A percentile compares a stretch with the other conserved stretches of the same genome.
Conservation (phyloP, 139 green algal species). For the Microglena sp. region DNA sequence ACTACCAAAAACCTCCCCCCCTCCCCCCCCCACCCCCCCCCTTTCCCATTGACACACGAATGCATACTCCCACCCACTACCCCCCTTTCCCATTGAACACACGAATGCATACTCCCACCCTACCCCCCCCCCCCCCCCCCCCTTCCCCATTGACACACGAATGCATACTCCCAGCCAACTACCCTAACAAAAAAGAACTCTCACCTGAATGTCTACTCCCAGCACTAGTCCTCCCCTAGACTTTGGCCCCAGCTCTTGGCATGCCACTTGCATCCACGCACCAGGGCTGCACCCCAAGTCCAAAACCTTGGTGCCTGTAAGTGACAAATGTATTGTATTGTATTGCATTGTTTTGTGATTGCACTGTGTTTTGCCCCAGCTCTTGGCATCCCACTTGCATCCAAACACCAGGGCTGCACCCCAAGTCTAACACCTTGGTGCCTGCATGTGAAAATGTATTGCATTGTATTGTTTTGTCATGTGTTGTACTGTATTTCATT, state of each 20-base stretch:
- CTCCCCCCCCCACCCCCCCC: not conserved
- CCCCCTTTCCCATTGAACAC: not conserved
- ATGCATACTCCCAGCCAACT: not conserved
- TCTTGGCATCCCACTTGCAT: not conserved
- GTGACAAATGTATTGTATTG: too few species aligned
- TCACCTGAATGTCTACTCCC: conserved; percentile 61
- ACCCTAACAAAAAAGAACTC: not conserved
- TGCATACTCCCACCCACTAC: not conserved
- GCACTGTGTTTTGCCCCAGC: not conserved
- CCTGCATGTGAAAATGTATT: conserved; percentile 5
- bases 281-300: conserved; percentile 71
- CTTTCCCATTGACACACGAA: not conserved
- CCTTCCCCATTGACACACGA: not conserved
- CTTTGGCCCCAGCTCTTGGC: conserved; percentile 56
- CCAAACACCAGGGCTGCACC: conserved; percentile 6
- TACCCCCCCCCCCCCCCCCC: not conserved
- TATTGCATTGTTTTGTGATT: not conserved
- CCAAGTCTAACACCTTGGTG: conserved; percentile 3
- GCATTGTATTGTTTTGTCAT: too few species aligned
- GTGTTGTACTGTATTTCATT: too few species aligned
- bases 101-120: not conserved
- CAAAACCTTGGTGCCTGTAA: conserved; percentile 46
- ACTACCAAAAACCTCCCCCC: not conserved
- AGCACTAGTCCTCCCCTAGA: conserved; percentile 54
- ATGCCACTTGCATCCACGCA: conserved; percentile 74